Evolutionary conservation across 2,329 filamentous ascomycete species (phyloP).

Genomic region (Aquanectria penicillioides): DNA sequence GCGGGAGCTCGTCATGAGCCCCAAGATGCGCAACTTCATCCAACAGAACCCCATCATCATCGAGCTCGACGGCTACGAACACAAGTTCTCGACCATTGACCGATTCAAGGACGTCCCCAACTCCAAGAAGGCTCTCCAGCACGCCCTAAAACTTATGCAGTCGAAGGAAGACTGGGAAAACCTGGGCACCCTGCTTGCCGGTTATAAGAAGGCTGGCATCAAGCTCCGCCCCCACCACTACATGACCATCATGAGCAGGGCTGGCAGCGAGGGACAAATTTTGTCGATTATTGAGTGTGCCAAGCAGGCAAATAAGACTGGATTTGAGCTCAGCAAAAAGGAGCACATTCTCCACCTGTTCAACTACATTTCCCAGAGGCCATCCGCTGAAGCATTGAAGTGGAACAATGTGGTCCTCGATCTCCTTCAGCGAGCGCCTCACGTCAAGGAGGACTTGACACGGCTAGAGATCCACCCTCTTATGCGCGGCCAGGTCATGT

Average conservation of each 20-base stretch:
- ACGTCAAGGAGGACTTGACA: slow-evolving; percentile 39
- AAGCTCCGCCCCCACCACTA: slow-evolving; percentile 48
- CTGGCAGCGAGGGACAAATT: slow-evolving; percentile 53
- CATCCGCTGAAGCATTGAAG: slow-evolving; percentile 54
- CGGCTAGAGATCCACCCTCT: slow-evolving; percentile 36
- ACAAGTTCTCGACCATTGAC: slow-evolving; percentile 61
- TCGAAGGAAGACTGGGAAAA: slow-evolving; percentile 62
- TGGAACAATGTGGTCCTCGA: slow-evolving; percentile 61
- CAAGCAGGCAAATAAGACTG: slow-evolving; percentile 57
- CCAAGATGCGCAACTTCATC: slow-evolving; percentile 58
- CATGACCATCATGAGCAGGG: slow-evolving; percentile 53
- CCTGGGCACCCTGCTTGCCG: slow-evolving; percentile 62
- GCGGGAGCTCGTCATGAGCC: slow-evolving; percentile 62
- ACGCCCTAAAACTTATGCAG: slow-evolving; percentile 57
- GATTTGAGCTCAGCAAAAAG: slow-evolving; percentile 52
- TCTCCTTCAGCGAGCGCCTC: slow-evolving; percentile 56
- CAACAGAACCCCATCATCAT: slow-evolving; percentile 65
- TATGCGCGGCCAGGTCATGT: slow-evolving; percentile 46
- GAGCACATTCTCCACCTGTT: slow-evolving; percentile 50
- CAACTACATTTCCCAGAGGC: slow-evolving; percentile 45
- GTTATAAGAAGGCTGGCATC: slow-evolving; percentile 55
- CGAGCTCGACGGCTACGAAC: slow-evolving; percentile 65
- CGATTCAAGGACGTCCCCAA: slow-evolving; percentile 54
- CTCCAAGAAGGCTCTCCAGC: slow-evolving; percentile 49
- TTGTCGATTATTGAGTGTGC: slow-evolving; percentile 61